Evolutionary conservation across 2,329 filamentous ascomycete genomes (phyloP), one percentile per base, ranked within the genome.

Genomic region (Salinomyces thailandicus): DNA sequence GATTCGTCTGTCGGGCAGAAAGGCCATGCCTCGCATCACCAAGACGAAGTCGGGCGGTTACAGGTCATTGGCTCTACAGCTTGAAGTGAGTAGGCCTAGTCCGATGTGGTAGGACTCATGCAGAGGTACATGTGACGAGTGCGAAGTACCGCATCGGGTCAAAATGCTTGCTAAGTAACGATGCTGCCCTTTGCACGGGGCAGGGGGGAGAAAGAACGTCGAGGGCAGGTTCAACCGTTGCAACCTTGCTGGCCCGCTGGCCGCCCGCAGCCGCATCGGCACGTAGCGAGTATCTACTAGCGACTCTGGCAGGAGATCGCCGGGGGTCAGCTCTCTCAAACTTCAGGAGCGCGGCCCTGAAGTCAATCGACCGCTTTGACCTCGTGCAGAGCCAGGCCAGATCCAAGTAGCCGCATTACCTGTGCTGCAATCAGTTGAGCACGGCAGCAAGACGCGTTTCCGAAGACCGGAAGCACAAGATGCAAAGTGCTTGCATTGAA

Each of bases 401-500:
- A n/a, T n/a, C n/a, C n/a, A n/a, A n/a, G n/a, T 26, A 26, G 9
- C n/a, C 22, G 22, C 22, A 26, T 26, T 8, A n/a, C 9, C 9
- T n/a, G n/a, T 9, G 22, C 9, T 26, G 49, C 41, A 47, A 31
- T 26, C 45, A 43, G 41, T 48, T 41, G 44, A 38, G 31, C 46
- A 53, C 49, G 31, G 36, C 48, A 45, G 40, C 26, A 27, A 31
- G 28, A 8, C n/a, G n/a, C n/a, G n/a, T n/a, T n/a, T n/a, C n/a
- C n/a, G n/a, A n/a, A n/a, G n/a, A n/a, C n/a, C n/a, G n/a, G n/a
- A n/a, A n/a, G 8, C 13, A 16, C 18, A 14, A 39, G 18, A 32
- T 38, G 24, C 36, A 24, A 40, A 50, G 48, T 46, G 49, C 46
- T 41, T 42, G 47, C 48, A 48, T 42, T 20, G 32, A 35, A 36